phyloP scores from a whole-genome alignment of 495 filamentous ascomycete species.

The Darksidea phi region DNA sequence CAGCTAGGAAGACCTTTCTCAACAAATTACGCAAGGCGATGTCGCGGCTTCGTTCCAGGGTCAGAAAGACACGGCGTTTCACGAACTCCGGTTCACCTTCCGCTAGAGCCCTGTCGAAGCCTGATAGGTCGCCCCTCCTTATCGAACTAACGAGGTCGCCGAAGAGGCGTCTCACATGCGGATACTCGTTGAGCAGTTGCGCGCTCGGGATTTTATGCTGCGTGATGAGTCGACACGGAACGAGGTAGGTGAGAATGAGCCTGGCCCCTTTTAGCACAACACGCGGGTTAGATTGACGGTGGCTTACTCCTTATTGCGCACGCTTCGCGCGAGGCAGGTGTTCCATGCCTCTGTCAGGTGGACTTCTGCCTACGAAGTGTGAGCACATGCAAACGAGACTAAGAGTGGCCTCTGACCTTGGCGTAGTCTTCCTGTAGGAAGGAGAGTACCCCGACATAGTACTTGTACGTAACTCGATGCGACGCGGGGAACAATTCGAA shows the following conservation, averaged over 20 bases:
- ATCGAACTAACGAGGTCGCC: conserved; percentile 73
- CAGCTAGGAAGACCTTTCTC: conserved; percentile 81
- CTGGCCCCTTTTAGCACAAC: conserved; percentile 45
- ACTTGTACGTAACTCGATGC: conserved; percentile 94
- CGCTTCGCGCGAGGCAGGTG: conserved; percentile 68
- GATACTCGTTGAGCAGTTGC: conserved; percentile 68
- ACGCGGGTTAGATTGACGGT: not conserved
- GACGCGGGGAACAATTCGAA: conserved; percentile 75
- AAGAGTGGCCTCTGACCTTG: conserved; percentile 50
- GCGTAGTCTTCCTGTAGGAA: conserved; percentile 92
- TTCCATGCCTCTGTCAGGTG: conserved; percentile 74
- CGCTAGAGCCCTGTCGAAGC: conserved; percentile 79
- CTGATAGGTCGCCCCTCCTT: conserved; percentile 73
- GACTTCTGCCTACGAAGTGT: conserved; percentile 64
- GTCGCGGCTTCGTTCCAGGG: conserved; percentile 86
- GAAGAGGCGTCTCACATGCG: conserved; percentile 76
- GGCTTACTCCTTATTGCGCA: conserved; percentile 74
- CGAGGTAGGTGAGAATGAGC: conserved; percentile 90
- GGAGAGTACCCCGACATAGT: conserved; percentile 83
- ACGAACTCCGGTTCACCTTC: conserved; percentile 85
- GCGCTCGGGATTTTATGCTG: conserved; percentile 76
- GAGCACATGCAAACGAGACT: not conserved
- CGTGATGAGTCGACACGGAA: conserved; percentile 86
- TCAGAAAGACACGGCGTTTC: conserved; percentile 91
- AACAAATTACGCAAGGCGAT: conserved; percentile 86